A percentile compares a stretch with the other conserved stretches of the same genome.
These are phyloP conservation scores for Flaveria sonorensis DNA, from an alignment of 129 eudicot species.

Conservation along the genomic window DNA sequence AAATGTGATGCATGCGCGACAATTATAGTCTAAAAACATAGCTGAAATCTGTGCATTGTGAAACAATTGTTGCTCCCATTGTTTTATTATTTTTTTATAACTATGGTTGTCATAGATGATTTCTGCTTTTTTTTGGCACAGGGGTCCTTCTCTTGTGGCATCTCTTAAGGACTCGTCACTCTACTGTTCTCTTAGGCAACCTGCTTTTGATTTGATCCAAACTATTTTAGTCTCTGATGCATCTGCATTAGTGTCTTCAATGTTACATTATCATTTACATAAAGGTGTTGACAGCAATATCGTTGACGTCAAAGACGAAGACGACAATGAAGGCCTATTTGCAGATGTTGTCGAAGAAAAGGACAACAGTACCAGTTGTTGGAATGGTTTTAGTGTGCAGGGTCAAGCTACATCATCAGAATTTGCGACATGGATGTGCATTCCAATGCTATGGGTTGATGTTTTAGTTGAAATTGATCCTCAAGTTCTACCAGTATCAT, in stretches of 20 bases:
- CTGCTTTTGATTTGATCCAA: constrained; percentile 93
- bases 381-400: constrained; percentile 69
- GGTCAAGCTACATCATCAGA: constrained; percentile 49
- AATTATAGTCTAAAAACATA: neutral
- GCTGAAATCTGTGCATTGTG: constrained; percentile 3
- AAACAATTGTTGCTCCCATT: constrained; percentile 13
- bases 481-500: constrained; percentile 65
- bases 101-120: constrained; percentile 4
- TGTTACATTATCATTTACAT: constrained; percentile 51
- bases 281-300: constrained; percentile 46
- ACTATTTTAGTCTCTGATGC: constrained; percentile 89
- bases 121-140: constrained; percentile 38
- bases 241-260: constrained; percentile 62
- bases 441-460: constrained; percentile 90
- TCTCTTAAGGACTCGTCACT: constrained; percentile 77
- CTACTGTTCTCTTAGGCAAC: constrained; percentile 84
- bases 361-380: constrained; percentile 60
- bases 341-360: constrained; percentile 45
- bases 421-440: constrained; percentile 78
- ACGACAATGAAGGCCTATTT: constrained; percentile 51
- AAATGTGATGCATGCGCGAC: neutral
- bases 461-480: constrained; percentile 84
- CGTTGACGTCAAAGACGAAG: constrained; percentile 45
- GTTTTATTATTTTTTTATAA: constrained; percentile 4
- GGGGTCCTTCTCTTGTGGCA: constrained; percentile 97